Percentiles rank a stretch among this genome's conserved stretches.
Conservation (phyloP, 2,329 filamentous ascomycete species). For the Fusarium bactridioides region DNA sequence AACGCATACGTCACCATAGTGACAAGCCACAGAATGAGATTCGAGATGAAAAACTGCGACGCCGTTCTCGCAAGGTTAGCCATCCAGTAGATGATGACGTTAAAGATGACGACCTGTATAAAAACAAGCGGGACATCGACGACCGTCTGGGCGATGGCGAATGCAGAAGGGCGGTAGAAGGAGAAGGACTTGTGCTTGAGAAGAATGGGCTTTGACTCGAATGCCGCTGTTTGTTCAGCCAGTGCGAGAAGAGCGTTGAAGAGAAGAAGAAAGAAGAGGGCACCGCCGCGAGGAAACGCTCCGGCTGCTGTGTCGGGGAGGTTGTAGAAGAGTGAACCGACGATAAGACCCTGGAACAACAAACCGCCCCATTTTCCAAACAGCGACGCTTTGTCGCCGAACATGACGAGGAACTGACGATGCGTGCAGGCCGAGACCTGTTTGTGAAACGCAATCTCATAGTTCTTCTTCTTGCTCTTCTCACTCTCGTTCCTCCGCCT, state of each 20-base stretch:
- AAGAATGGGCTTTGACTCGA: slow-evolving; percentile 69
- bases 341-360: slow-evolving; percentile 75
- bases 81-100: slow-evolving; percentile 80
- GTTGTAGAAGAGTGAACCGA: slow-evolving; percentile 82
- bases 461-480: slow-evolving; percentile 72
- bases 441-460: slow-evolving; percentile 77
- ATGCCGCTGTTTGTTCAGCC: slow-evolving; percentile 74
- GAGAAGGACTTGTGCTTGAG: slow-evolving; percentile 76
- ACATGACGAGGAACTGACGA: slow-evolving; percentile 81
- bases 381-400: slow-evolving; percentile 77
- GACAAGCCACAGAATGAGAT: slow-evolving; percentile 66
- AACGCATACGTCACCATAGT: slow-evolving; percentile 66
- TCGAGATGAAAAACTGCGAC: slow-evolving; percentile 72
- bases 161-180: slow-evolving; percentile 69
- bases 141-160: slow-evolving; percentile 64
- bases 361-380: slow-evolving; percentile 85
- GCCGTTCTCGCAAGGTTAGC: slow-evolving; percentile 71
- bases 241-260: slow-evolving; percentile 73
- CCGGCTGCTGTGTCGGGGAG: slow-evolving; percentile 65
- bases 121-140: slow-evolving; percentile 70
- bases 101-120: slow-evolving; percentile 71
- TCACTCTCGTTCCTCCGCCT: slow-evolving; percentile 69
- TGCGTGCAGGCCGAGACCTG: slow-evolving; percentile 76
- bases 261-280: slow-evolving; percentile 61
- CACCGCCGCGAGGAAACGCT: slow-evolving; percentile 65